Base-by-base conservation (phyloP, 129 eudicot genomes). In the Flaveria brownii region DNA sequence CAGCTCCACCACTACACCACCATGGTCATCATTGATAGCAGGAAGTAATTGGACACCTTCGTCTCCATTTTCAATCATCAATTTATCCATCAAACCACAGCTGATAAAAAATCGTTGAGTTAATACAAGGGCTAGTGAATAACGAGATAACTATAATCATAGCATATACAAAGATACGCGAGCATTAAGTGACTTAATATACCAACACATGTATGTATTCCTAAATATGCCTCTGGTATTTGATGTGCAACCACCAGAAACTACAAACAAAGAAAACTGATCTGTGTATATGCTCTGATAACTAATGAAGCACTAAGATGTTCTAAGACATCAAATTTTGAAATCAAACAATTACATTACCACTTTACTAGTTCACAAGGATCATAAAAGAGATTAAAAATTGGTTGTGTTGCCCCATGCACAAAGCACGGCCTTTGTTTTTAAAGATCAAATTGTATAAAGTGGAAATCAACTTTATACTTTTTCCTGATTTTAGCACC, bases 1-100 rank as follows among this genome's bases (percentile, higher is more conserved):
- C 84, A 92, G 25, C 80, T 92, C 86, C 67, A 89, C 91, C 54
- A 87, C 83, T 55, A 92, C 81, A 59, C 97, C 97, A 61, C 82
- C 96, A 74, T 82, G 77, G 18, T 92, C 85, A 74, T 92, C 97
- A 60, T 85, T 64, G 22, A 15, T 50, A 49, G 87, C 83, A 70
- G 88, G 85, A 83, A 88, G 97, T 75, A 88, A 50, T 33, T 52
- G 85, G 25, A 60, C 77, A 6, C 22, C 30, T 70, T 51, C 78
- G 25, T 55, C 55, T 72, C 86, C 83, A 74, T 82, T 78, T 50
- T 81, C 87, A 51, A 43, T 70, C 62, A 12, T 66, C 55, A 49
- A 33, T 72, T 69, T 87, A 22, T 83, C 85, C 90, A 86, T 85
- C 61, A 25, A n/a, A 76, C 73, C 55, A 28, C 69, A 62, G 22